Evolutionary conservation across 2,329 filamentous ascomycete species (phyloP), one percentile per base, ranked within the genome.

Genomic region (Iodosphaeria phyllophila): DNA sequence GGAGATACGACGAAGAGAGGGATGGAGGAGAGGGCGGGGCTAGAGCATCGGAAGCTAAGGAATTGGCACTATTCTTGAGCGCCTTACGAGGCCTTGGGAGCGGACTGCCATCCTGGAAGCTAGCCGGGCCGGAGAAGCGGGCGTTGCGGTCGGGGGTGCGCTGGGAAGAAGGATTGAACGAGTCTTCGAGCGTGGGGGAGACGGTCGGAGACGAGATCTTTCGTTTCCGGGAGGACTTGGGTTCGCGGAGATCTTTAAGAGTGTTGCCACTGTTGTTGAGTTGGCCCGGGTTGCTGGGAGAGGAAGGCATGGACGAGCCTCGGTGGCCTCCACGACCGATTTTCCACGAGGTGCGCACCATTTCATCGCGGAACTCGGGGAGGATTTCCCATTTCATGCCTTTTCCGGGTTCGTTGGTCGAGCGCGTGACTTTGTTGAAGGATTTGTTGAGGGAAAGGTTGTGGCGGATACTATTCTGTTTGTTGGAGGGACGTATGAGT

Each of bases 321-420:
- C 70, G 58, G 35, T 73, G 68, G 4, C 68, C 69, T 24, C 70
- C 67, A 22, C 65, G 58, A 11, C 69, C 68, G 11, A 67, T 61
- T 28, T 64, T 60, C 37, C 56, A 65, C 2, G 65, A 64, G 37
- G 76, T 79, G 44, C 77, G 77, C 30, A 82, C 64, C 58, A 93
- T 92, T 26, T 92, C 86, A 11, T 93, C 80, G 24, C 76, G 72
- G 35, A 74, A 66, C 33, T 91, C 79, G 2, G 78, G 64, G 4
- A 80, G 72, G 41, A 98, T 84, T 49, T 86, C 80, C 89, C 89
- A 98, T 46, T 95, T 95, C 83, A 93, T 95, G 15, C 89, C 89
- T 47, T 98, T 98, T 8, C 89, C 89, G 13, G 89, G 89, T 46
- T 98, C 89, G 38, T 95, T 82, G 0, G 83, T 92, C 10, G 79